phyloP scores from a whole-genome alignment of 2,329 filamentous ascomycete species.

The Cercospora sojina region DNA sequence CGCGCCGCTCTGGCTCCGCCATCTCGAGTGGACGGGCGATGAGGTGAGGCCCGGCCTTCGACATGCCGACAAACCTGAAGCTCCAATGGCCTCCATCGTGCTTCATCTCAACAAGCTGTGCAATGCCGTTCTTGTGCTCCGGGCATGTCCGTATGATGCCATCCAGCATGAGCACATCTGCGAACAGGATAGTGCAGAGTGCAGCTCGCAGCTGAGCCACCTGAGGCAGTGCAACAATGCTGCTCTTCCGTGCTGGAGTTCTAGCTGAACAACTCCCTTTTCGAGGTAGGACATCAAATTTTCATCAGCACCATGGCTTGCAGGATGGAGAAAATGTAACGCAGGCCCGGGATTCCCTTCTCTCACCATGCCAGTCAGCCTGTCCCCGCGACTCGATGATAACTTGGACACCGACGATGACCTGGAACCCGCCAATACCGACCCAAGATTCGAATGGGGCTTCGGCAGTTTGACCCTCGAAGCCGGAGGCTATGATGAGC shows the following conservation, averaged over 20 bases:
- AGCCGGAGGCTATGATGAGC: constrained; percentile 11
- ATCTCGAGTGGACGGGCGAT: neutral
- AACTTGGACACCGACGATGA: constrained; percentile 32
- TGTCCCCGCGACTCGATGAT: constrained; percentile 32
- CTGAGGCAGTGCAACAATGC: constrained; percentile 16
- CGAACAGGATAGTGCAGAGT: neutral
- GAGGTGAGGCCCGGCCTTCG: neutral
- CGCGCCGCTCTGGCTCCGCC: neutral
- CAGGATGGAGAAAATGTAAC: neutral
- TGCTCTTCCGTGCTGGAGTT: neutral
- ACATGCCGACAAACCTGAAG: neutral
- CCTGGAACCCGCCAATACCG: constrained; percentile 22
- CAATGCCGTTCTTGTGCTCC: neutral
- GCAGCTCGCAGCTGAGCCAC: constrained; percentile 6
- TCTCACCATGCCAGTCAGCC: constrained; percentile 18
- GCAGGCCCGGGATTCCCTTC: neutral
- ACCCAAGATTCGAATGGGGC: constrained; percentile 30
- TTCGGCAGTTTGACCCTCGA: constrained; percentile 29
- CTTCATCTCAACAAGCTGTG: neutral
- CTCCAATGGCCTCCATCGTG: neutral
- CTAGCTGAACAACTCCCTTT: neutral
- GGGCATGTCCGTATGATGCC: constrained; percentile 1
- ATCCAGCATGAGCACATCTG: neutral
- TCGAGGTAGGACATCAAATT: neutral
- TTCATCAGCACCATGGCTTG: neutral